These are phyloP conservation scores for Trichosanthes cucumerina DNA, from an alignment of 306 rosid genomes.

Conservation along the genomic window DNA sequence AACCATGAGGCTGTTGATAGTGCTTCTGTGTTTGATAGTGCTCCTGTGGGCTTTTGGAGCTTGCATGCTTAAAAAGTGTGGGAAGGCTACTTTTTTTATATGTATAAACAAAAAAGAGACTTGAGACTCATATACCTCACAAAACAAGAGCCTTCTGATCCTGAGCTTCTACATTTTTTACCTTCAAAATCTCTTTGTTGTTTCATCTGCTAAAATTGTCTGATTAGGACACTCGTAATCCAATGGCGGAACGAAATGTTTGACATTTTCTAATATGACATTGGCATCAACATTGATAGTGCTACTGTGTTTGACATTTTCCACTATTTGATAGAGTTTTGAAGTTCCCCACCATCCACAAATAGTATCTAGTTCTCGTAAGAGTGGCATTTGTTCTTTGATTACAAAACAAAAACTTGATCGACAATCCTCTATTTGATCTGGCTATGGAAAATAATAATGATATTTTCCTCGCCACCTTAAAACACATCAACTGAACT, in stretches of 20 bases:
- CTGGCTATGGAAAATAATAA: constrained; percentile 60
- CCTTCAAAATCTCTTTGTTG: too few species aligned
- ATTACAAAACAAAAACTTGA: constrained; percentile 34
- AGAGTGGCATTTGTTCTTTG: constrained; percentile 66
- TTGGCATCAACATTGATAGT: constrained; percentile 37
- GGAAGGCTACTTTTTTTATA: too few species aligned
- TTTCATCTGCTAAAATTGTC: background rate
- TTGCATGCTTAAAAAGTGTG: too few species aligned
- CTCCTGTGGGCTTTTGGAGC: too few species aligned
- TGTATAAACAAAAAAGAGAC: too few species aligned
- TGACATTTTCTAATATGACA: constrained; percentile 33
- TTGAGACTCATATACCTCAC: too few species aligned
- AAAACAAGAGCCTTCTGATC: too few species aligned
- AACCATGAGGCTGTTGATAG: too few species aligned
- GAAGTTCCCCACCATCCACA: constrained; percentile 61
- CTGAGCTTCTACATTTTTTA: too few species aligned
- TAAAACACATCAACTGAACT: constrained; percentile 67
- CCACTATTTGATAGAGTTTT: constrained; percentile 25
- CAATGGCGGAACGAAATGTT: constrained; percentile 30
- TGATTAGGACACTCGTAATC: background rate
- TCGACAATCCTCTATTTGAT: constrained; percentile 23
- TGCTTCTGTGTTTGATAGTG: too few species aligned
- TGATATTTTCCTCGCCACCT: constrained; percentile 62
- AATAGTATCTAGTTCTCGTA: constrained; percentile 66
- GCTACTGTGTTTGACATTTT: constrained; percentile 40